Base-by-base conservation (phyloP, 768 basidiomycete genomes). In the Agaricus bisporus region DNA sequence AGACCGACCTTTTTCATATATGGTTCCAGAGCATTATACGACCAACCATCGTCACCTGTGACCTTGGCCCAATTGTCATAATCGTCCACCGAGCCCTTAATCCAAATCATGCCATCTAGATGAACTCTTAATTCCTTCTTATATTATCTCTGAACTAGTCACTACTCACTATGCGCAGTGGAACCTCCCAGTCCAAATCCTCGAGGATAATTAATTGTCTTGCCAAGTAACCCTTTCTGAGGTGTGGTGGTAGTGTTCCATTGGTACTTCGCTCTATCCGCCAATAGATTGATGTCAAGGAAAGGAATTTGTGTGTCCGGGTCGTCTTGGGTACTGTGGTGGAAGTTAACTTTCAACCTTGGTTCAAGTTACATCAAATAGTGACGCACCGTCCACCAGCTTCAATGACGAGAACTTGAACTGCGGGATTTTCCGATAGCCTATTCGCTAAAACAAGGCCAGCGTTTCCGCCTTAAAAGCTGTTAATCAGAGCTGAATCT, bases 41-140 rank as follows among this genome's bases (percentile, higher is more conserved):
- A 58, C 81, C 82, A 84, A 4, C 70, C 70, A 1, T 67, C 49
- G 37, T 81, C 78, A 7, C 75, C 79, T 11, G 70, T 66, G 18
- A 74, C 64, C 1, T 58, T 42, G 0, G 75, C 79, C 64, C 75
- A 79, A 54, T 77, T 75, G 55, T 83, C 76, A 51, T 73, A 84
- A 57, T 83, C 82, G 14, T 69, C 68, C 3, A 47, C 51, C 3
- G 67, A 63, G 4, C 72, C 72, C 2, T 67, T 60, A 2, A 63
- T 68, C 39, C 65, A 70, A 2, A 59, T 57, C 61, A 65, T 59
- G 1, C 43, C 59, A 49, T 66, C 65, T 66, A 29, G 6, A 41
- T 32, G 25, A n/a, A 32, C 32, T n/a, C 10, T 17, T 17, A 14
- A 36, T 32, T 36, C 6, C 22, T 22, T 41, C 4, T 9, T 12